Evolutionary conservation across 495 filamentous ascomycete species (phyloP).

Genomic region (Talaromyces liani): DNA sequence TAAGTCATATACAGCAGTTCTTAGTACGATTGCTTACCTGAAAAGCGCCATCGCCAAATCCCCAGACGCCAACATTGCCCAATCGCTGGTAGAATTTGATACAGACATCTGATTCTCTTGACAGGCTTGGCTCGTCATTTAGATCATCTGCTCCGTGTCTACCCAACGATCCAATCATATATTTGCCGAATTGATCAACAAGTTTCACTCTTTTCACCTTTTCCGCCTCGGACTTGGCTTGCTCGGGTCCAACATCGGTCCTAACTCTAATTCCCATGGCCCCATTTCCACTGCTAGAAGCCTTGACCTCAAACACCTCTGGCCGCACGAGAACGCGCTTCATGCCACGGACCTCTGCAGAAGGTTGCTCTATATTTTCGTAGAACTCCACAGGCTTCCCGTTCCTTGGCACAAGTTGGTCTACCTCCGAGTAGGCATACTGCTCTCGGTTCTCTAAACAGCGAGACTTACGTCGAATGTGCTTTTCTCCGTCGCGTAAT

Average conservation of each 20-base stretch:
- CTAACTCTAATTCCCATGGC: slow-evolving; percentile 34
- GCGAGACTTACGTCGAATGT: slow-evolving; percentile 43
- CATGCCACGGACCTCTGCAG: slow-evolving; percentile 47
- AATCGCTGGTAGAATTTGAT: slow-evolving; percentile 85
- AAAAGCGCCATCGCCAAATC: slow-evolving; percentile 79
- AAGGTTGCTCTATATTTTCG: slow-evolving; percentile 56
- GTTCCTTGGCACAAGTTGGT: slow-evolving; percentile 58
- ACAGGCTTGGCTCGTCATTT: slow-evolving; percentile 17
- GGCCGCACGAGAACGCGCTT: slow-evolving; percentile 53
- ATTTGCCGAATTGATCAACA: slow-evolving; percentile 89
- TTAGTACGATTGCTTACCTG: slow-evolving; percentile 45
- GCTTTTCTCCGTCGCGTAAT: slow-evolving; percentile 53
- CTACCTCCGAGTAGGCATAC: slow-evolving; percentile 49
- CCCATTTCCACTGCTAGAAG: slow-evolving; percentile 12
- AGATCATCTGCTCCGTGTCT: slow-evolving; percentile 37
- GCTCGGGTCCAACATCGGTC: slow-evolving; percentile 45
- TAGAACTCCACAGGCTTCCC: slow-evolving; percentile 69
- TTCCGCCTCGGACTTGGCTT: slow-evolving; percentile 50
- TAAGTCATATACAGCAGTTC: not conserved
- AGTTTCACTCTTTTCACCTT: slow-evolving; percentile 68
- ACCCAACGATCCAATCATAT: slow-evolving; percentile 67
- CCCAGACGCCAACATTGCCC: slow-evolving; percentile 84
- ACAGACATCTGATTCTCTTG: slow-evolving; percentile 43
- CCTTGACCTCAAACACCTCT: slow-evolving; percentile 44
- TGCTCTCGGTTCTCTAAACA: slow-evolving; percentile 52